Percentiles rank a stretch among this genome's conserved stretches.
These are phyloP conservation scores for Zancudomyces culisetae DNA, from an alignment of 371 early-diverging fungal species.

Conservation along the genomic window DNA sequence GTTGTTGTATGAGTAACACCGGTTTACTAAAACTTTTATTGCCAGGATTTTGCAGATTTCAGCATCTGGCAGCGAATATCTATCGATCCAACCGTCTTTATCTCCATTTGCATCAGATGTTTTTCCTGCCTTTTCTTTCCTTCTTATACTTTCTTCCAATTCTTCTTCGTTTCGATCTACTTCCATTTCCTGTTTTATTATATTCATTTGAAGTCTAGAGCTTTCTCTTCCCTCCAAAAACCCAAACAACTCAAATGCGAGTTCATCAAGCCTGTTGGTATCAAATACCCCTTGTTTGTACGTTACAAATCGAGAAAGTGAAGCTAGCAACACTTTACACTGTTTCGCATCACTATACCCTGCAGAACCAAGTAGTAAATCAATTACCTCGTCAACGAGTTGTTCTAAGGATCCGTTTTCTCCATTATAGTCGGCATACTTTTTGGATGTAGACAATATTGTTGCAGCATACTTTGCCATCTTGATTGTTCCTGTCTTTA, in stretches of 20 bases:
- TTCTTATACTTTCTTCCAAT: background rate
- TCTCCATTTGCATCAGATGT: background rate
- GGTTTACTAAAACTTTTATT: background rate
- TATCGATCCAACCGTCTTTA: background rate
- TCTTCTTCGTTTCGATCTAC: background rate
- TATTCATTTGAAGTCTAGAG: background rate
- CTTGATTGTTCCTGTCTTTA: constrained; percentile 24
- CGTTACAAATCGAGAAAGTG: constrained; percentile 13
- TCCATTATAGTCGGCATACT: background rate
- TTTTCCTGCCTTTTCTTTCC: background rate
- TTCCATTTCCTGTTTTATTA: background rate
- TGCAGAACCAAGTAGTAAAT: constrained; percentile 23
- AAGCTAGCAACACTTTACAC: constrained; percentile 9
- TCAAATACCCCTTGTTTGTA: background rate
- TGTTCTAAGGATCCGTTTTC: no score
- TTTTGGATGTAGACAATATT: constrained; percentile 14
- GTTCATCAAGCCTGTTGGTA: background rate
- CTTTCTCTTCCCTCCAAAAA: background rate
- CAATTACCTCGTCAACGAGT: no score
- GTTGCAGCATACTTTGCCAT: constrained; percentile 42
- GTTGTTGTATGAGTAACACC: background rate
- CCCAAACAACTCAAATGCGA: background rate
- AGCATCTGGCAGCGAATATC: background rate
- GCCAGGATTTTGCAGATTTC: background rate
- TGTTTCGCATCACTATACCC: background rate